These are phyloP conservation scores for Monascus ruber DNA, from an alignment of 2,329 filamentous ascomycete species.

Conservation along the genomic window DNA sequence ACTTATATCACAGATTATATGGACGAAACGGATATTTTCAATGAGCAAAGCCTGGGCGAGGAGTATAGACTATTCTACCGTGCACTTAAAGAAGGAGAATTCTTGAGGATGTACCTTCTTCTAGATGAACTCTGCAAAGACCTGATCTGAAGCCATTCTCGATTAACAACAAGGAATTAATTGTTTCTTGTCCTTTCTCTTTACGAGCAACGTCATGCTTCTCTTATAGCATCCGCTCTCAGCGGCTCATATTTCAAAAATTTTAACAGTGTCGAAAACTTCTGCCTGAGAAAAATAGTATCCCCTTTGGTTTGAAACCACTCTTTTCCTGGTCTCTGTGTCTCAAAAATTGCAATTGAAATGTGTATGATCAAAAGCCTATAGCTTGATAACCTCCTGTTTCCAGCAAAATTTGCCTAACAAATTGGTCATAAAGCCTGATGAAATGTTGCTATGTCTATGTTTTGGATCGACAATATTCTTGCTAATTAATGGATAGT, in stretches of 20 bases:
- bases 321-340: slow-evolving; percentile 10
- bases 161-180: too few species aligned
- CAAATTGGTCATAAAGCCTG: too few species aligned
- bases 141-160: too few species aligned
- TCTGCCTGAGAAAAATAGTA: slow-evolving; percentile 20
- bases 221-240: too few species aligned
- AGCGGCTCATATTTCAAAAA: too few species aligned
- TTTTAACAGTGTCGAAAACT: too few species aligned
- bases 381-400: slow-evolving; percentile 21
- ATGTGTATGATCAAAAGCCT: slow-evolving; percentile 38
- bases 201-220: background rate
- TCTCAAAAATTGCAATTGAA: slow-evolving; percentile 28
- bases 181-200: too few species aligned
- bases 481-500: slow-evolving; percentile 12
- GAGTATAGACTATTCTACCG: slow-evolving; percentile 8
- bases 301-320: slow-evolving; percentile 30
- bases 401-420: slow-evolving; percentile 24
- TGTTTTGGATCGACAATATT: slow-evolving; percentile 13
- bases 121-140: slow-evolving; percentile 7
- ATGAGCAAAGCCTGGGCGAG: slow-evolving; percentile 7
- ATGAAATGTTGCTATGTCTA: slow-evolving; percentile 11
- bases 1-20: slow-evolving; percentile 12
- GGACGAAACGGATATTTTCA: slow-evolving; percentile 9
- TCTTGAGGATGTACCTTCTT: slow-evolving; percentile 7
- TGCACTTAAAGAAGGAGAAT: slow-evolving; percentile 8